Evolutionary conservation across 805 yeast genomes (phyloP).

Genomic region (Zygosaccharomyces siamensis): DNA sequence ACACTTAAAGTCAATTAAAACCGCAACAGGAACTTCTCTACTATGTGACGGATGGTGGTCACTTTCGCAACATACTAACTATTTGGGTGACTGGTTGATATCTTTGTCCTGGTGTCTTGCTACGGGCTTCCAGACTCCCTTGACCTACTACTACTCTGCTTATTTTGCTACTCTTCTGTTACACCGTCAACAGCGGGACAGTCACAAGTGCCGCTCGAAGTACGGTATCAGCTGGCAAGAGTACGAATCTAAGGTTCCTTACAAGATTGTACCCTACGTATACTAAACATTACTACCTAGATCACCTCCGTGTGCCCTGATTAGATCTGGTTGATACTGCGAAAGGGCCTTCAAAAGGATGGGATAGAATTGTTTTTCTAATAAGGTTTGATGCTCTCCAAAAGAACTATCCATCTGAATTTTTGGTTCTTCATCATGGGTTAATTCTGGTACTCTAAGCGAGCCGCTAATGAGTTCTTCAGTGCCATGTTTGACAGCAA

Average conservation of each 20-base stretch:
- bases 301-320: slow-evolving; percentile 56
- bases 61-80: slow-evolving; percentile 84
- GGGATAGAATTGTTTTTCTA: slow-evolving; percentile 51
- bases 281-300: slow-evolving; percentile 46
- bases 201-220: slow-evolving; percentile 79
- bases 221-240: slow-evolving; percentile 84
- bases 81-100: slow-evolving; percentile 91
- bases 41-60: slow-evolving; percentile 97
- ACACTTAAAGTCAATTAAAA: slow-evolving; percentile 63
- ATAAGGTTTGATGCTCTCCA: slow-evolving; percentile 30
- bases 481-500: slow-evolving; percentile 35
- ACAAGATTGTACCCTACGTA: slow-evolving; percentile 82
- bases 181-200: slow-evolving; percentile 90
- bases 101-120: slow-evolving; percentile 91
- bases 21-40: slow-evolving; percentile 73
- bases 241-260: slow-evolving; percentile 78
- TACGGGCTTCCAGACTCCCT: slow-evolving; percentile 72
- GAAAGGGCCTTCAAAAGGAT: slow-evolving; percentile 43
- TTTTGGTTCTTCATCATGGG: slow-evolving; percentile 64
- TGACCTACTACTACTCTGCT: slow-evolving; percentile 81
- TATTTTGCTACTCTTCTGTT: slow-evolving; percentile 78
- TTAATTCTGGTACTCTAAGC: slow-evolving; percentile 57
- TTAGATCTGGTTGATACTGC: slow-evolving; percentile 59
- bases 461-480: slow-evolving; percentile 42
- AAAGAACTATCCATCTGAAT: slow-evolving; percentile 27